Conservation (phyloP, 495 filamentous ascomycete genomes). For the Thermochaetoides thermophila region DNA sequence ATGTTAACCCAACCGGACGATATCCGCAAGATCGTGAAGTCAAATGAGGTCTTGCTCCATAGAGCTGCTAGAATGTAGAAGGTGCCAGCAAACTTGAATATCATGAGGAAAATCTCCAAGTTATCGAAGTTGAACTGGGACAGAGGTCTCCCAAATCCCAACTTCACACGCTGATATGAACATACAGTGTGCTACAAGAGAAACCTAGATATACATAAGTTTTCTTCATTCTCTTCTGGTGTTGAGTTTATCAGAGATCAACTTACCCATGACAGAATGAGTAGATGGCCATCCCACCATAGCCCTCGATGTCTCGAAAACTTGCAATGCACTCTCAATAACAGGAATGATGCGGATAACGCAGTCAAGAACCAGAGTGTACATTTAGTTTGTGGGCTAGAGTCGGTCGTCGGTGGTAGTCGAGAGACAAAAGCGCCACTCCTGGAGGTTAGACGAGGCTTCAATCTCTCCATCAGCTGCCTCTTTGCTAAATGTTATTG, state of each 20-base stretch:
- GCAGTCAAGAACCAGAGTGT: constrained; percentile 24
- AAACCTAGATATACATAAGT: too few relatives aligned
- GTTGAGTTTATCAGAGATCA: constrained; percentile 3
- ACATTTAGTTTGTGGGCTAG: constrained; percentile 26
- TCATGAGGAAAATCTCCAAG: constrained; percentile 14
- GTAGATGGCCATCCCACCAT: constrained; percentile 22
- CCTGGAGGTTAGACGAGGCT: too few relatives aligned
- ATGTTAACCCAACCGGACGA: constrained; percentile 18
- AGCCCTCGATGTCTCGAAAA: constrained; percentile 16
- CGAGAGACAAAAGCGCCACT: too few relatives aligned
- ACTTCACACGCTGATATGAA: constrained; percentile 46
- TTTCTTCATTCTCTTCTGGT: not conserved
- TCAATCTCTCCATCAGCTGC: too few relatives aligned
- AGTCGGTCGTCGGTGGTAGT: constrained; percentile 6
- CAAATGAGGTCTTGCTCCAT: too few relatives aligned
- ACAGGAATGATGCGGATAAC: constrained; percentile 22
- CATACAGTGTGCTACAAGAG: too few relatives aligned
- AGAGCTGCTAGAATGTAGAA: constrained; percentile 22
- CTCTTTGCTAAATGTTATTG: too few relatives aligned
- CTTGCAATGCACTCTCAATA: constrained; percentile 23
- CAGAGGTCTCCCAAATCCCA: constrained; percentile 16
- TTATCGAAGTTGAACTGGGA: constrained; percentile 12
- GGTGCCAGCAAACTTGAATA: constrained; percentile 15
- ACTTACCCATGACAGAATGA: constrained; percentile 27
- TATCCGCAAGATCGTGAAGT: constrained; percentile 22